Evolutionary conservation across 2,329 filamentous ascomycete genomes (phyloP), one percentile per base, ranked within the genome.

Genomic region (Parastagonospora nodorum): DNA sequence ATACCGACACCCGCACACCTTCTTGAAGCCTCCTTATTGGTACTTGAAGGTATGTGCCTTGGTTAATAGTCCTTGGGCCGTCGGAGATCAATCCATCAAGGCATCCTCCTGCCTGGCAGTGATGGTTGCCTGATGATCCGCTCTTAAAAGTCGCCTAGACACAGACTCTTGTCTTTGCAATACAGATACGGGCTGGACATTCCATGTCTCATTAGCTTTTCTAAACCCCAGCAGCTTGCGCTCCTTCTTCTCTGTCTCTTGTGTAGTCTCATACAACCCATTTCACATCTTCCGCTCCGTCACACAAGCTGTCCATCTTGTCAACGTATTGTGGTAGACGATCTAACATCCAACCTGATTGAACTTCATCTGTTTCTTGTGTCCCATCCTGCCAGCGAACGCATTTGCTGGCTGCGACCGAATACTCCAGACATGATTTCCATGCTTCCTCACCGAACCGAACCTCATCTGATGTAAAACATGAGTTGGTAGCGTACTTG

Each of bases 171-270:
- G 66, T 64, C 67, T 66, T 60, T 58, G 67, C 65, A 63, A 66
- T 67, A 72, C 69, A 71, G 68, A 72, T 69, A 63, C 67, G 65
- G 65, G 64, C 54, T 57, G 60, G 55, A 71, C 63, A 71, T 61
- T 24, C 14, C 9, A 39, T 19, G 15, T 24, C 15, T 27, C 15
- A 7, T 39, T 19, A 24, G 8, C 19, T 9, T 39, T 39, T 24
- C 24, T 24, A 9, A 16, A 8, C 14, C 33, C 8, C 33, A 24
- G 19, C 19, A 24, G 19, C 19, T 24, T 24, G 19, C 19, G 19
- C 19, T 24, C 5, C 5, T 24, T 24, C 19, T 24, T 24, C 19
- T 24, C 19, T 5, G 3, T 24, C 19, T 24, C 19, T 24, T 24
- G 19, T 24, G 19, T 24, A 5, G 19, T 36, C n/a, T 36, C n/a